Base-by-base conservation (phyloP, 2,329 filamentous ascomycete genomes). In the Colletotrichum karsti region DNA sequence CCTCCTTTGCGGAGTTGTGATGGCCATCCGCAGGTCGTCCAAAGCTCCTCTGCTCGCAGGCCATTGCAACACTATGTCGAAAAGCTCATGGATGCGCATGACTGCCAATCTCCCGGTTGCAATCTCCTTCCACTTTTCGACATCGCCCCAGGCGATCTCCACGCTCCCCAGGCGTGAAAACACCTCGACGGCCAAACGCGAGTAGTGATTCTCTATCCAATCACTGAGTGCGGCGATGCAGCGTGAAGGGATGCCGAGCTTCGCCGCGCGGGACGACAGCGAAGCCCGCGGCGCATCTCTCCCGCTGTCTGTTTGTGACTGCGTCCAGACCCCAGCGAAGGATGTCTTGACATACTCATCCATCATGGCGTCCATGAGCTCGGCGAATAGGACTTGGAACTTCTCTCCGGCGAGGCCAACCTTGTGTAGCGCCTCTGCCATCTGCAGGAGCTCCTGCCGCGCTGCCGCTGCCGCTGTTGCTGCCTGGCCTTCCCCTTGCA, bases 41-140 rank as follows among this genome's bases (percentile, higher is more conserved):
- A 96, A 85, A 1, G 91, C 93, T 3, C 91, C 90, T 61, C 87
- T 84, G 71, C 91, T 93, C 37, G 85, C 79, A 4, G 93, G 92
- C 93, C 93, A 96, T 63, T 87, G 84, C 64, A 92, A 85, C 50
- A 94, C 90, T 74, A 95, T 94, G 74, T 95, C 92, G 73, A 94
- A 95, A 9, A 96, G 82, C 74, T 94, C 90, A 7, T 87, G 84
- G 50, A 92, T 92, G 46, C 93, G 87, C 53, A 92, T 82, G 18
- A 88, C 85, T 3, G 92, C 92, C 15, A 95, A 84, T 48, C 91
- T 87, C 3, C 87, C 88, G 48, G 93, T 78, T 15, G 91, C 91
- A 73, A 92, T 90, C 42, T 92, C 88, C 74, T 91, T 91, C 87
- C 91, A 94, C 69, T 88, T 88, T 70, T 90, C 86, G 44, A 92